Evolutionary conservation across 2,329 filamentous ascomycete genomes (phyloP).

Genomic region (Phialophora chinensis): DNA sequence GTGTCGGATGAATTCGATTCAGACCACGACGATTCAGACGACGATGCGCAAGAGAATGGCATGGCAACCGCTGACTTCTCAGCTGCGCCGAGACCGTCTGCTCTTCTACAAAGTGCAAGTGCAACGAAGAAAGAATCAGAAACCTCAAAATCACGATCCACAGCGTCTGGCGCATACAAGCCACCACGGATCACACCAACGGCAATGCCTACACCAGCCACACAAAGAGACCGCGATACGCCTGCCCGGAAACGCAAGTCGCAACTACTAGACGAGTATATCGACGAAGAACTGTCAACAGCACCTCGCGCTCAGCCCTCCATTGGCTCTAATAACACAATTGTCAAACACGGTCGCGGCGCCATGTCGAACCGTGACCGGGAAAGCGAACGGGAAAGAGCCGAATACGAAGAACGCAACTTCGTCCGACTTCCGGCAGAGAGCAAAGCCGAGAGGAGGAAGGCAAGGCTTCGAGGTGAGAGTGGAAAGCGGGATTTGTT

Average conservation of each 20-base stretch:
- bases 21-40: slow-evolving; percentile 50
- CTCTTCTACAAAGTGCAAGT: slow-evolving; percentile 28
- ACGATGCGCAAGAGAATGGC: slow-evolving; percentile 64
- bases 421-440: slow-evolving; percentile 84
- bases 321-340: slow-evolving; percentile 78
- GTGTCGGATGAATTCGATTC: slow-evolving; percentile 48
- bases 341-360: slow-evolving; percentile 76
- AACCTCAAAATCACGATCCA: slow-evolving; percentile 17
- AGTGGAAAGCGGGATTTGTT: slow-evolving; percentile 63
- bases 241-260: slow-evolving; percentile 68
- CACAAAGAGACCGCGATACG: slow-evolving; percentile 66
- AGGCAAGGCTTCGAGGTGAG: slow-evolving; percentile 53
- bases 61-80: slow-evolving; percentile 57
- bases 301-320: slow-evolving; percentile 85
- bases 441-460: slow-evolving; percentile 83
- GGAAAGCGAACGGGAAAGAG: slow-evolving; percentile 76
- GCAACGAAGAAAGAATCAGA: slow-evolving; percentile 9
- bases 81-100: slow-evolving; percentile 26
- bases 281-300: slow-evolving; percentile 79
- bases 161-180: slow-evolving; percentile 73
- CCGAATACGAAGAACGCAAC: slow-evolving; percentile 89
- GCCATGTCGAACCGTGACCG: slow-evolving; percentile 79
- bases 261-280: slow-evolving; percentile 87
- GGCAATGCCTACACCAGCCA: slow-evolving; percentile 68
- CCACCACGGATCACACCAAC: slow-evolving; percentile 88